phyloP scores from a whole-genome alignment of 176 grass and related monocot genomes.

The Zoysia pacifica region DNA sequence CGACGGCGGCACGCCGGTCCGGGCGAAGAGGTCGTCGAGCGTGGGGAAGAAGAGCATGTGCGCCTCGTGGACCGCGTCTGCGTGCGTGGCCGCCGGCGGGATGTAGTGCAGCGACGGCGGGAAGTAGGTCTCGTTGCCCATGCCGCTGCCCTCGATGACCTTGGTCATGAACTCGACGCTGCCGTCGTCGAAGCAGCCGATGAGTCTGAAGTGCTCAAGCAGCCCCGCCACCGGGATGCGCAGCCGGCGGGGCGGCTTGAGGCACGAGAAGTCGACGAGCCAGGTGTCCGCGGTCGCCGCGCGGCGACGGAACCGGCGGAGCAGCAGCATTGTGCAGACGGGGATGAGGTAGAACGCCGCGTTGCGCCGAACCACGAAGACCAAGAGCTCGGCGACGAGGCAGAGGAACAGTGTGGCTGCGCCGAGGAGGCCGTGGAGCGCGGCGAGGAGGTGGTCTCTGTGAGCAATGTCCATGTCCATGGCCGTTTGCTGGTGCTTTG shows the following conservation, averaged over 20 bases:
- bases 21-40: constrained; percentile 59
- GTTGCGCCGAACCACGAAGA: constrained; percentile 25
- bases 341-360: constrained; percentile 43
- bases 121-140: constrained; percentile 83
- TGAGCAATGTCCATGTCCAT: constrained; percentile 52
- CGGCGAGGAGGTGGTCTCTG: constrained; percentile 52
- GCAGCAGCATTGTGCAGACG: constrained; percentile 40
- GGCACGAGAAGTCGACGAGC: constrained; percentile 76
- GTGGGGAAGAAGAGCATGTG: constrained; percentile 52
- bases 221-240: constrained; percentile 46
- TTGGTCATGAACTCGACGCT: constrained; percentile 81
- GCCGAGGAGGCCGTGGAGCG: constrained; percentile 23
- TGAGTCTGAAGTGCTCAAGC: constrained; percentile 59
- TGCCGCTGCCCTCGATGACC: constrained; percentile 60
- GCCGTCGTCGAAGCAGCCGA: constrained; percentile 61
- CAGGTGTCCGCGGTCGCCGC: not conserved
- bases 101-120: constrained; percentile 56
- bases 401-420: constrained; percentile 32
- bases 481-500: not conserved
- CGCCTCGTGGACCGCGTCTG: constrained; percentile 53
- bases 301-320: not conserved
- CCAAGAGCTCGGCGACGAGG: constrained; percentile 33
- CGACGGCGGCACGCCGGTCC: constrained; percentile 41
- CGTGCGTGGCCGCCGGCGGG: constrained; percentile 49
- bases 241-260: constrained; percentile 50